Evolutionary conservation across 169 alveolate species (phyloP).

Genomic region (Plasmodium gallinaceum): DNA sequence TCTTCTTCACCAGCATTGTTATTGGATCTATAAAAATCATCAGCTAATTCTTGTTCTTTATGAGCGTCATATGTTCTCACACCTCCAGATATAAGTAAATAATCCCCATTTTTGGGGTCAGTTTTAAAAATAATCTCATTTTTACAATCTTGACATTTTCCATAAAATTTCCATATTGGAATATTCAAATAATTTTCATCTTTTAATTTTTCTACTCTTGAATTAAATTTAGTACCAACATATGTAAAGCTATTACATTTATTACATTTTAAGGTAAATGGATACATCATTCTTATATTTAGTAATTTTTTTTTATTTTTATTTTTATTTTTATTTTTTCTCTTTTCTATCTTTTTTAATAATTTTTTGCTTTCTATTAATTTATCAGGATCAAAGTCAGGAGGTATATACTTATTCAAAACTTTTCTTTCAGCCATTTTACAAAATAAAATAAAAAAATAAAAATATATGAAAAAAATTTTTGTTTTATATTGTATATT

Average conservation of each 20-base stretch:
- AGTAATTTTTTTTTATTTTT: conserved; percentile 87
- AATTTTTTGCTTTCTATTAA: conserved; percentile 90
- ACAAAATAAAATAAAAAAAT: neutral
- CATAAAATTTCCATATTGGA: conserved; percentile 97
- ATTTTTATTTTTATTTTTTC: conserved; percentile 81
- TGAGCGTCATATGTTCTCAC: conserved; percentile 89
- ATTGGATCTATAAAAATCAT: conserved; percentile 55
- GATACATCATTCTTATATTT: conserved; percentile 98
- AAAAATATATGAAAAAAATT: neutral
- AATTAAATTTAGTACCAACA: conserved; percentile 99
- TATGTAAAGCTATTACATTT: conserved; percentile 96
- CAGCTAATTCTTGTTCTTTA: conserved; percentile 83
- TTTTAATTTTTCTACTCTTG: conserved; percentile 92
- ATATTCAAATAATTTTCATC: conserved; percentile 98
- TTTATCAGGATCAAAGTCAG: conserved; percentile 99
- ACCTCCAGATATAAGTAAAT: conserved; percentile 93
- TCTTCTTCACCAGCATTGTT: conserved; percentile 26
- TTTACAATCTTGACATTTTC: conserved; percentile 97
- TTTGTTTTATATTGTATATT: neutral
- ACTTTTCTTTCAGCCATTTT: conserved; percentile 99
- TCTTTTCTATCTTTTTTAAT: conserved; percentile 86
- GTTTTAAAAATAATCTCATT: conserved; percentile 96
- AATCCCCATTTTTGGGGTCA: conserved; percentile 93
- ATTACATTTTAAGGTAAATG: conserved; percentile 96
- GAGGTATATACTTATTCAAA: conserved; percentile 98